Evolutionary conservation across 2,329 filamentous ascomycete species (phyloP).

Genomic region (Colletotrichum spaethianum): DNA sequence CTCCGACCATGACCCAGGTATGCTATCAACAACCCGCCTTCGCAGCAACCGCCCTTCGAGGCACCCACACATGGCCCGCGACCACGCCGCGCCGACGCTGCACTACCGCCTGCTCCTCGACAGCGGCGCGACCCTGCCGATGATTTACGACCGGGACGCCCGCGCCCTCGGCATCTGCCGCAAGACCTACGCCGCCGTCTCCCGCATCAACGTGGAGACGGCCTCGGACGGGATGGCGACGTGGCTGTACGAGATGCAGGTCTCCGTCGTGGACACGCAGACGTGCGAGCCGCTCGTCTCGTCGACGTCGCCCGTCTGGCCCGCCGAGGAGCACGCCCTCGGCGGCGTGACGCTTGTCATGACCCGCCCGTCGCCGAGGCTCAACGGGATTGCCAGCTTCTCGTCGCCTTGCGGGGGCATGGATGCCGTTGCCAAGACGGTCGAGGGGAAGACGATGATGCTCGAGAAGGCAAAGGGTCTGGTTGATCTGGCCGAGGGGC

Average conservation of each 20-base stretch:
- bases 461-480: conserved; percentile 2
- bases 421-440: conserved; percentile 13
- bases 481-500: conserved; percentile 34
- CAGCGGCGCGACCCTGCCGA: conserved; percentile 59
- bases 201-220: conserved; percentile 46
- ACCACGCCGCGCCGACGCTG: conserved; percentile 46
- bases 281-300: conserved; percentile 48
- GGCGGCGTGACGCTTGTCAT: conserved; percentile 42
- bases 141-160: conserved; percentile 54
- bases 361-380: not conserved
- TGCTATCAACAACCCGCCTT: not conserved
- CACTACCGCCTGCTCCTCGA: conserved; percentile 57
- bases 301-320: conserved; percentile 41
- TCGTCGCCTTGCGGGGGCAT: conserved; percentile 6
- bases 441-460: conserved; percentile 6
- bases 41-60: not conserved
- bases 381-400: not conserved
- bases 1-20: not conserved
- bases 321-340: conserved; percentile 30
- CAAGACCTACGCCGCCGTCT: conserved; percentile 53
- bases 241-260: conserved; percentile 54
- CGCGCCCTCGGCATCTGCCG: conserved; percentile 51
- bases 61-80: conserved; percentile 20
- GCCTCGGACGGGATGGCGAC: conserved; percentile 42
- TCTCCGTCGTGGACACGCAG: conserved; percentile 47